phyloP scores from a whole-genome alignment of 1,284 basidiomycete genomes.

The Pyrrhoderma noxium region DNA sequence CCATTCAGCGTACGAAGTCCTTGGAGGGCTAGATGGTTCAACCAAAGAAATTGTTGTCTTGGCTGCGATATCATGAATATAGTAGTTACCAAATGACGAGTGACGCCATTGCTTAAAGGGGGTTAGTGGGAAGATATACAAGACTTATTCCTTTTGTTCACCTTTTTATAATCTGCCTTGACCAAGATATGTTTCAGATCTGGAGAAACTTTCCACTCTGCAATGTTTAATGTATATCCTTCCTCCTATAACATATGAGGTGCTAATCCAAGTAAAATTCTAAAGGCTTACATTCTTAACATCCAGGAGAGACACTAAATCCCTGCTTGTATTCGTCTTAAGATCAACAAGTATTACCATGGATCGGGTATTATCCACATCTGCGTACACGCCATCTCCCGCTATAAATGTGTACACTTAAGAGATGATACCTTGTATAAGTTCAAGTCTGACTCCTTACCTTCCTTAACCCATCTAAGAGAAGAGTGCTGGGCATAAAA shows the following conservation, averaged over 20 bases:
- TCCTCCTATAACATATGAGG: conserved; percentile 38
- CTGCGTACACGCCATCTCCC: conserved; percentile 85
- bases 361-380: conserved; percentile 38
- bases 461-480: conserved; percentile 84
- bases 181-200: conserved; percentile 85
- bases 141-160: conserved; percentile 23
- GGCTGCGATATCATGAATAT: conserved; percentile 62
- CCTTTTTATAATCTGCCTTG: conserved; percentile 68
- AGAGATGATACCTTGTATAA: no score
- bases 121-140: background rate
- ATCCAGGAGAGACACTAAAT: conserved; percentile 51
- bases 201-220: conserved; percentile 72
- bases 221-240: conserved; percentile 46
- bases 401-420: no score
- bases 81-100: conserved; percentile 85
- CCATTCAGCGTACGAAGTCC: conserved; percentile 77
- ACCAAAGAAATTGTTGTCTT: conserved; percentile 63
- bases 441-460: conserved; percentile 31
- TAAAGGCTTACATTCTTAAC: conserved; percentile 48
- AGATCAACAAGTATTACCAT: conserved; percentile 74
- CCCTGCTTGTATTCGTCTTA: conserved; percentile 62
- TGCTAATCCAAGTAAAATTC: background rate
- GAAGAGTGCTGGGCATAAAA: conserved; percentile 44
- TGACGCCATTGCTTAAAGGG: conserved; percentile 78
- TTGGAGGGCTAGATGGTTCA: conserved; percentile 57